phyloP scores from a whole-genome alignment of 2,329 filamentous ascomycete species.

The Cladosporium sp. region DNA sequence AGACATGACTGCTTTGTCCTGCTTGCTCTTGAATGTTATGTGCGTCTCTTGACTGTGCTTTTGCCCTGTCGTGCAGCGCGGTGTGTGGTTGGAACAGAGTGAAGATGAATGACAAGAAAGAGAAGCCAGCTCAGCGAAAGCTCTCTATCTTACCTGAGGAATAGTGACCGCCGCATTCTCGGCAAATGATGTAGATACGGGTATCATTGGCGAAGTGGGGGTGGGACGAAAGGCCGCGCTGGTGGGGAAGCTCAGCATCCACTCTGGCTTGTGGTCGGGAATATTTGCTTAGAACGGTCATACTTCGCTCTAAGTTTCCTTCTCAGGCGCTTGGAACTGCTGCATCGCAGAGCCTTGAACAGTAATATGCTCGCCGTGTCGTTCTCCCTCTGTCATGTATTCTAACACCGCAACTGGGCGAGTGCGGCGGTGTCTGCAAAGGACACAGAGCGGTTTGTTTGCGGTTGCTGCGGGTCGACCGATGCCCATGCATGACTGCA shows the following conservation, averaged over 20 bases:
- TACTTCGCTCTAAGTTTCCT: constrained; percentile 6
- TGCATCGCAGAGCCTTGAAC: background rate
- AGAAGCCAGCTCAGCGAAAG: background rate
- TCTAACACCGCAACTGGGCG: background rate
- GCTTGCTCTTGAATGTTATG: constrained; percentile 8
- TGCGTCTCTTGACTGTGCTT: background rate
- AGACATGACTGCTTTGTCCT: constrained; percentile 15
- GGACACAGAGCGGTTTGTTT: background rate
- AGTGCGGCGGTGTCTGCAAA: background rate
- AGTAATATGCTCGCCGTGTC: background rate
- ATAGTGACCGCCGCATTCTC: background rate
- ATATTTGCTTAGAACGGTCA: constrained; percentile 9
- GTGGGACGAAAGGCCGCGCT: background rate
- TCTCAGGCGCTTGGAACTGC: constrained; percentile 1
- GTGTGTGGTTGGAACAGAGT: background rate
- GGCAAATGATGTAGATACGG: constrained; percentile 10
- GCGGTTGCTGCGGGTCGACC: constrained; percentile 9
- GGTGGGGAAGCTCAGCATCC: constrained; percentile 3
- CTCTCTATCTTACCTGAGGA: constrained; percentile 1
- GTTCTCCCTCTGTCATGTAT: background rate
- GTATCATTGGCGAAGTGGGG: constrained; percentile 11
- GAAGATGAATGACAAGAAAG: background rate
- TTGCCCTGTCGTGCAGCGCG: background rate
- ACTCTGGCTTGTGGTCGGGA: background rate
- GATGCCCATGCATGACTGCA: background rate